Percentiles rank a stretch among this genome's conserved stretches.
phyloP scores from a whole-genome alignment of 2,329 filamentous ascomycete species.

The Aspergillus alliaceus region DNA sequence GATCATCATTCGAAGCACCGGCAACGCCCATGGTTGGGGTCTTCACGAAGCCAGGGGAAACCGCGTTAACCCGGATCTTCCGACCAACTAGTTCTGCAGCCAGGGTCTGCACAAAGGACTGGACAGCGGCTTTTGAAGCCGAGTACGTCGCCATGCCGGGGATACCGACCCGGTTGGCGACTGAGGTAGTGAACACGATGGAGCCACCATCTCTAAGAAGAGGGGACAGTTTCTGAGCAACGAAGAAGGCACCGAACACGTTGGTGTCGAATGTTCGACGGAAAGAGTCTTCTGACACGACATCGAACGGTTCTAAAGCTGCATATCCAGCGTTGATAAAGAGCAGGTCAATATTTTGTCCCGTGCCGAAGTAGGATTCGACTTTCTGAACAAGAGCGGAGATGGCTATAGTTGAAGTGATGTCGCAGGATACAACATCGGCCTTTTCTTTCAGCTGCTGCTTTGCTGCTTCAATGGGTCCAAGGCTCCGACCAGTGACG shows the following conservation, averaged over 20 bases:
- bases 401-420: slow-evolving; percentile 6
- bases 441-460: slow-evolving; percentile 1
- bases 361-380: background rate
- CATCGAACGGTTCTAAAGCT: slow-evolving; percentile 5
- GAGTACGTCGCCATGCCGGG: slow-evolving; percentile 8
- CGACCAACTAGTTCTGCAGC: slow-evolving; percentile 7
- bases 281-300: slow-evolving; percentile 8
- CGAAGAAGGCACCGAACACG: slow-evolving; percentile 12
- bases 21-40: slow-evolving; percentile 13
- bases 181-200: slow-evolving; percentile 13
- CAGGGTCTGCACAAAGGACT: slow-evolving; percentile 8
- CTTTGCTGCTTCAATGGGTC: slow-evolving; percentile 2
- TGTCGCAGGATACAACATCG: slow-evolving; percentile 4
- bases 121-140: slow-evolving; percentile 8
- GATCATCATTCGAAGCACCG: slow-evolving; percentile 4
- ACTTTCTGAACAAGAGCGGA: background rate
- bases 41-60: slow-evolving; percentile 10
- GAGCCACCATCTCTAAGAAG: slow-evolving; percentile 9
- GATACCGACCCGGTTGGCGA: slow-evolving; percentile 4
- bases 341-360: slow-evolving; percentile 4
- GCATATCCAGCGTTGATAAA: slow-evolving; percentile 14
- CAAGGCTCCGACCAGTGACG: slow-evolving; percentile 11
- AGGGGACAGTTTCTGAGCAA: slow-evolving; percentile 5
- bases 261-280: slow-evolving; percentile 9
- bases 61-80: slow-evolving; percentile 9